phyloP scores from a whole-genome alignment of 106 monocot genomes.

The Dendrobium huoshanense region DNA sequence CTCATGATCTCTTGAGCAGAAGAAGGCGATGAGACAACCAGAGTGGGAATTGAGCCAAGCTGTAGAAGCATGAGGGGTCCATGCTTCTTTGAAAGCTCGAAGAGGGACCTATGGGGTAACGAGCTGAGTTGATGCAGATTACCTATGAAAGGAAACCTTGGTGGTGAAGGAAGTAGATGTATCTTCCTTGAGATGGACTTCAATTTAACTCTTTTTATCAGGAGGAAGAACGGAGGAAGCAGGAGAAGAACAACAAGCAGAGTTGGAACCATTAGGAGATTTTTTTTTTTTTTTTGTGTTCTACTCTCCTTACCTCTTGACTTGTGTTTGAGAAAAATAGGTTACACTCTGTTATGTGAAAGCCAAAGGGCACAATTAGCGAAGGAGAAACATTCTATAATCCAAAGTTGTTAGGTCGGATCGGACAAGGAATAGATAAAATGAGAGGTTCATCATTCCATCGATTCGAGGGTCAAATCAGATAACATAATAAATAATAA shows the following conservation, averaged over 20 bases:
- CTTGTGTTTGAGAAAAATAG: too few species aligned
- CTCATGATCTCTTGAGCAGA: conserved; percentile 5
- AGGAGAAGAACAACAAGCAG: not conserved
- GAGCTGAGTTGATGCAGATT: conserved; percentile 15
- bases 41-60: conserved; percentile 11
- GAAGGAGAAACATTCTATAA: too few species aligned
- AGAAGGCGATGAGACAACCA: conserved; percentile 16
- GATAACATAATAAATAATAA: too few species aligned
- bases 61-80: conserved; percentile 23
- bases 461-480: too few species aligned
- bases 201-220: not conserved
- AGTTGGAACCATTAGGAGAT: too few species aligned
- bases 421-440: too few species aligned
- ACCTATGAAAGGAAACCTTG: conserved; percentile 12
- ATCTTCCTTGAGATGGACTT: not conserved
- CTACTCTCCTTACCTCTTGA: too few species aligned
- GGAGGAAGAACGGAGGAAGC: not conserved
- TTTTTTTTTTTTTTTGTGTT: too few species aligned
- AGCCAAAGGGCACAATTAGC: too few species aligned
- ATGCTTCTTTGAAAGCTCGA: not conserved
- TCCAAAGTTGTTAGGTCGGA: too few species aligned
- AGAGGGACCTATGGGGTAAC: conserved; percentile 1
- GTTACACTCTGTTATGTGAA: too few species aligned
- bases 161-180: conserved; percentile 5
- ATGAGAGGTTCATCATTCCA: accelerated